These are phyloP conservation scores for Aspergillus indologenus DNA, from an alignment of 495 filamentous ascomycete species.

Conservation along the genomic window DNA sequence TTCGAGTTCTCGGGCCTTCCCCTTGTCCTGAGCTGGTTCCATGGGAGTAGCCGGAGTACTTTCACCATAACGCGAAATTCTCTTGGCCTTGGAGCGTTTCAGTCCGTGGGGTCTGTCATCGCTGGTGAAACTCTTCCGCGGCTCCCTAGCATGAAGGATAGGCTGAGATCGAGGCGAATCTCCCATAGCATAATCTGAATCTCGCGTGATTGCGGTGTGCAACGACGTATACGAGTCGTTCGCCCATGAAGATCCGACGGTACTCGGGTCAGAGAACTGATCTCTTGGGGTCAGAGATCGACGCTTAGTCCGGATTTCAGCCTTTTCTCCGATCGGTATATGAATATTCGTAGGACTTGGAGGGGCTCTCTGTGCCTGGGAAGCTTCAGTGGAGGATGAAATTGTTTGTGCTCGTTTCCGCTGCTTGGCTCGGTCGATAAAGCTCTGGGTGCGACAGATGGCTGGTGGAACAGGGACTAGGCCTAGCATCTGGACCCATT, in stretches of 20 bases:
- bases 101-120: slow-evolving; percentile 37
- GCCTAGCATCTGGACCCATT: slow-evolving; percentile 87
- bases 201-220: slow-evolving; percentile 35
- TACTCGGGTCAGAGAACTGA: slow-evolving; percentile 39
- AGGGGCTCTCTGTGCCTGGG: slow-evolving; percentile 39
- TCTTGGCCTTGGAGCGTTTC: slow-evolving; percentile 55
- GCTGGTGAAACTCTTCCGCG: slow-evolving; percentile 21
- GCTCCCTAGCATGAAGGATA: slow-evolving; percentile 29
- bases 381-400: slow-evolving; percentile 30
- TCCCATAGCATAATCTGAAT: slow-evolving; percentile 35
- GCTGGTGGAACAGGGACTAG: slow-evolving; percentile 70
- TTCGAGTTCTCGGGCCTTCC: slow-evolving; percentile 23
- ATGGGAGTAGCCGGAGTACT: slow-evolving; percentile 29
- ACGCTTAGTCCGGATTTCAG: slow-evolving; percentile 26
- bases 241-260: slow-evolving; percentile 29
- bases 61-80: slow-evolving; percentile 45
- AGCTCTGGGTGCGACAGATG: slow-evolving; percentile 48
- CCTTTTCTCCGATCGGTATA: slow-evolving; percentile 73
- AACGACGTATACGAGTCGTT: slow-evolving; percentile 33
- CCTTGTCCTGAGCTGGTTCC: slow-evolving; percentile 7
- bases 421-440: slow-evolving; percentile 46
- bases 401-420: slow-evolving; percentile 31
- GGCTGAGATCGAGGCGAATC: slow-evolving; percentile 23
- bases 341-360: slow-evolving; percentile 57
- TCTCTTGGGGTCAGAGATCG: slow-evolving; percentile 35